Evolutionary conservation across 495 filamentous ascomycete species (phyloP).

Genomic region (Penicillium mononematosum): DNA sequence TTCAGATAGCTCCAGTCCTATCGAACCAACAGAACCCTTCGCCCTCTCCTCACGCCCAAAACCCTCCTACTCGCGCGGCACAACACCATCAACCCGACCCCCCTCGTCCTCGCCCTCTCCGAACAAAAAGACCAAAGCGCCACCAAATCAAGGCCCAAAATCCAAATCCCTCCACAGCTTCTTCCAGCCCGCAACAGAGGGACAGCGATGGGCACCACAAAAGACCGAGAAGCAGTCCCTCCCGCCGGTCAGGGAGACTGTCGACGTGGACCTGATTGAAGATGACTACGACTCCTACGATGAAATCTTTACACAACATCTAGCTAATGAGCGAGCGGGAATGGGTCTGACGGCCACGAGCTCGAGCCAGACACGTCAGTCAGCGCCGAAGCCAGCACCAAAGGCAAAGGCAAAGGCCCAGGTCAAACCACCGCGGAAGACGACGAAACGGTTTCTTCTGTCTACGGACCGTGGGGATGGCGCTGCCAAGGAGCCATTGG

Average conservation of each 20-base stretch:
- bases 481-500: background rate
- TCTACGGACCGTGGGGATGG: slow-evolving; percentile 8
- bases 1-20: slow-evolving; percentile 3
- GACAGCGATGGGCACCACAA: slow-evolving; percentile 36
- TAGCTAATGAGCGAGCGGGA: slow-evolving; percentile 7
- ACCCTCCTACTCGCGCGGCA: slow-evolving; percentile 12
- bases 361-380: slow-evolving; percentile 7
- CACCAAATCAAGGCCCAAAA: slow-evolving; percentile 10
- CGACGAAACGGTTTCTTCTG: slow-evolving; percentile 30
- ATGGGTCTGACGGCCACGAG: slow-evolving; percentile 2
- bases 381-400: slow-evolving; percentile 12
- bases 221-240: slow-evolving; percentile 25
- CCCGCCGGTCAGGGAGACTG: slow-evolving; percentile 17
- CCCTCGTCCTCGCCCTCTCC: slow-evolving; percentile 27
- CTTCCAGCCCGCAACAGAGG: slow-evolving; percentile 26
- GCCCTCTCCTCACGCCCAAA: slow-evolving; percentile 18
- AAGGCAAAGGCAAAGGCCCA: slow-evolving; percentile 5
- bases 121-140: slow-evolving; percentile 11
- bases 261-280: slow-evolving; percentile 48
- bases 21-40: slow-evolving; percentile 10
- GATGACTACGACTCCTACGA: slow-evolving; percentile 53
- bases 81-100: slow-evolving; percentile 8
- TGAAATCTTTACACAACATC: slow-evolving; percentile 38
- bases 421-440: slow-evolving; percentile 11
- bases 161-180: slow-evolving; percentile 27